These are phyloP conservation scores for Hymenoscyphus fraxineus DNA, from an alignment of 2,329 filamentous ascomycete species.

Conservation along the genomic window DNA sequence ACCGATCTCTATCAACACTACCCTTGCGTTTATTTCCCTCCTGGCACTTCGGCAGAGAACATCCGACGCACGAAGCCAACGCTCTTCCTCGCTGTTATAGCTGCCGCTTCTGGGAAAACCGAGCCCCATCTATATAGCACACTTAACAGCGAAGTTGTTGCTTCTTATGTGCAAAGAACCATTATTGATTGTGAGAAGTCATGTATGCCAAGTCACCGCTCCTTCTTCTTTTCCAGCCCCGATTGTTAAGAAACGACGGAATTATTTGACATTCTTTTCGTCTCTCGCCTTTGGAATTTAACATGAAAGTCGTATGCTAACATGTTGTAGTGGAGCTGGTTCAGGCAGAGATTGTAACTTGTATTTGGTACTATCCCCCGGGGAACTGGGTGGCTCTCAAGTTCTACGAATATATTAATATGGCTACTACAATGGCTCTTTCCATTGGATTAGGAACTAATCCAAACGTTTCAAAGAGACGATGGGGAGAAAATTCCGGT, in stretches of 20 bases:
- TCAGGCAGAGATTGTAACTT: slow-evolving; percentile 44
- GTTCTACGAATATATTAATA: slow-evolving; percentile 47
- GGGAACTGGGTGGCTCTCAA: slow-evolving; percentile 41
- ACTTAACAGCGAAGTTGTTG: slow-evolving; percentile 44
- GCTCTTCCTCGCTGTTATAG: slow-evolving; percentile 66
- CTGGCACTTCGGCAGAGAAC: slow-evolving; percentile 47
- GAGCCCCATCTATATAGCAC: slow-evolving; percentile 38
- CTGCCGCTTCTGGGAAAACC: slow-evolving; percentile 55
- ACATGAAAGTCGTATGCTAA: too few species aligned
- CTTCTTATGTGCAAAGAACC: slow-evolving; percentile 42
- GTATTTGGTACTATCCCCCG: slow-evolving; percentile 45
- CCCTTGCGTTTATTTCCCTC: slow-evolving; percentile 56
- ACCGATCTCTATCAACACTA: slow-evolving; percentile 54
- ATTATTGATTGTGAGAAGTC: slow-evolving; percentile 45
- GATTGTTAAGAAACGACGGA: too few species aligned
- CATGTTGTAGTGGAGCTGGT: slow-evolving; percentile 40
- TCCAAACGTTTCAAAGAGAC: slow-evolving; percentile 16
- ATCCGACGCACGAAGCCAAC: slow-evolving; percentile 55
- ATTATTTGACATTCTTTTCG: too few species aligned
- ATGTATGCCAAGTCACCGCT: neutral
- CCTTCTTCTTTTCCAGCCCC: too few species aligned
- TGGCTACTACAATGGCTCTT: slow-evolving; percentile 44
- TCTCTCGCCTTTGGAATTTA: too few species aligned
- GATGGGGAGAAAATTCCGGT: slow-evolving; percentile 4
- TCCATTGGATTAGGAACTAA: slow-evolving; percentile 27